phyloP scores from a whole-genome alignment of 345 rosid genomes.

The Aquilaria malaccensis region DNA sequence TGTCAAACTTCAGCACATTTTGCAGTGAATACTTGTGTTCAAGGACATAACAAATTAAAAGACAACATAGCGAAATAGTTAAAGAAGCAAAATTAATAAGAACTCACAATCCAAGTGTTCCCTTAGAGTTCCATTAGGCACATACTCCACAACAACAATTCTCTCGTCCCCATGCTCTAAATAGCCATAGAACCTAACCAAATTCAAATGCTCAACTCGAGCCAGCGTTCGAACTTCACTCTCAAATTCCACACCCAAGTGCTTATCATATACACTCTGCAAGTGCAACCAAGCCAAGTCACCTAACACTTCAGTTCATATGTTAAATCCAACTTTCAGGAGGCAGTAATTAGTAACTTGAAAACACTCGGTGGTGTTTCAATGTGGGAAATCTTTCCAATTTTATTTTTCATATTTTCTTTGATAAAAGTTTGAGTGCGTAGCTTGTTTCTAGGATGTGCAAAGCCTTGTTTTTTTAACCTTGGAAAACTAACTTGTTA shows the following conservation, averaged over 20 bases:
- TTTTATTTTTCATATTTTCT: no score
- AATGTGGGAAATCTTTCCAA: no score
- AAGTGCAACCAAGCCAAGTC: conserved; percentile 4
- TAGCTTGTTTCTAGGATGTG: no score
- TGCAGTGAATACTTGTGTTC: no score
- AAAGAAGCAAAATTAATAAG: neutral
- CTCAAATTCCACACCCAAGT: conserved; percentile 66
- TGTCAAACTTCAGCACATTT: conserved; percentile 6
- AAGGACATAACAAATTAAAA: neutral
- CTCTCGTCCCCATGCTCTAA: conserved; percentile 65
- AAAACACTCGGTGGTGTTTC: no score
- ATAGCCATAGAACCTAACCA: conserved; percentile 74
- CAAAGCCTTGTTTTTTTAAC: no score
- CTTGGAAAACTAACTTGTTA: no score
- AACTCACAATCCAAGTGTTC: conserved; percentile 89
- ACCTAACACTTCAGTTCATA: neutral
- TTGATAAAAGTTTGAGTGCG: no score
- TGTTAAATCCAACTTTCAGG: neutral
- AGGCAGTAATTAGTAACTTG: no score
- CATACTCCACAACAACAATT: conserved; percentile 71
- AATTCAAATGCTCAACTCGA: conserved; percentile 72
- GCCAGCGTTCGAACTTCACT: conserved; percentile 73
- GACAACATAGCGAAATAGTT: neutral
- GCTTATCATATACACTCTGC: conserved; percentile 76
- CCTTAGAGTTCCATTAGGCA: conserved; percentile 84